Conservation (phyloP, 768 basidiomycete species). For the Mycena olivaceomarginata region DNA sequence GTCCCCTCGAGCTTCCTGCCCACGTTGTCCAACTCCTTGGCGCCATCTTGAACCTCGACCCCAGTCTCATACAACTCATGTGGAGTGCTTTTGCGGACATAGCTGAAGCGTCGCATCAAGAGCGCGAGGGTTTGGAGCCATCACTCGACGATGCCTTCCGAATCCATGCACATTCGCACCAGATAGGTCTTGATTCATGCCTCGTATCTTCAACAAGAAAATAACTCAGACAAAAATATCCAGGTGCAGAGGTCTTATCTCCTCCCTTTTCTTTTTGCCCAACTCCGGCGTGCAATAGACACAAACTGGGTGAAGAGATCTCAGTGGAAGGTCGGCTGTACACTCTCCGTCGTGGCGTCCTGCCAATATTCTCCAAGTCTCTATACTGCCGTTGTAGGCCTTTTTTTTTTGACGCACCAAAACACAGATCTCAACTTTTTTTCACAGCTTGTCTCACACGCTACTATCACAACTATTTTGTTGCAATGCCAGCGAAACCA, state of each 20-base stretch:
- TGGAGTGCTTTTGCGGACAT: constrained; percentile 23
- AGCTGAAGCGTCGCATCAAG: neutral
- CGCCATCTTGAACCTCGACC: neutral
- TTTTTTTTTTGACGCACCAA: neutral
- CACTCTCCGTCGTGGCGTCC: neutral
- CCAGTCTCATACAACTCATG: neutral
- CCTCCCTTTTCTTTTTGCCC: neutral
- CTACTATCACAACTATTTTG: neutral
- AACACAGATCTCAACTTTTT: no score
- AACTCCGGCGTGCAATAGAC: neutral
- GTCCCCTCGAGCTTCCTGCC: neutral
- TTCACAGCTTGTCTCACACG: neutral
- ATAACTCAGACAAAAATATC: neutral
- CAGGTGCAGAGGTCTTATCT: neutral
- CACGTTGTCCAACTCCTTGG: neutral
- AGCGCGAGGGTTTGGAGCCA: neutral
- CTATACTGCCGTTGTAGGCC: constrained; percentile 3
- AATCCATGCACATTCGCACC: neutral
- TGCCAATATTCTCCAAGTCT: constrained; percentile 11
- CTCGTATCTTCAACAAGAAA: no score
- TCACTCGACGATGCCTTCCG: neutral
- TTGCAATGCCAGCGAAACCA: neutral
- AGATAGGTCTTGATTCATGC: neutral
- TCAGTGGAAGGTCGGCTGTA: constrained; percentile 12
- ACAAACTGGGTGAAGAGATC: neutral